Evolutionary conservation across 805 yeast species (phyloP).

Genomic region (Peterozyma xylosa): DNA sequence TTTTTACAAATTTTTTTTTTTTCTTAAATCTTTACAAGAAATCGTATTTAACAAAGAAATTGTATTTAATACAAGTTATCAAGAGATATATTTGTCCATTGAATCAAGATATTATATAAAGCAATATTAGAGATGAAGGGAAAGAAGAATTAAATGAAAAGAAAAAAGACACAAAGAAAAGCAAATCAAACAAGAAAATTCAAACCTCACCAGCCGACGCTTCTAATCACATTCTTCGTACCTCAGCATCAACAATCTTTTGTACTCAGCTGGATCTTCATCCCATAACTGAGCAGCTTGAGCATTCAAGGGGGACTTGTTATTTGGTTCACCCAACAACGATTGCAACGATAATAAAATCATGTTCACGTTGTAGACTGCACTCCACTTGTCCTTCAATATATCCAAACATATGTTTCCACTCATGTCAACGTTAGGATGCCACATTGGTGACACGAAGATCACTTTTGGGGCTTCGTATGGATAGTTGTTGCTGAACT

Average conservation of each 20-base stretch:
- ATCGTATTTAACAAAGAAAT: too few relatives aligned
- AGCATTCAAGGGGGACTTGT: constrained; percentile 44
- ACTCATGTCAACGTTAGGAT: constrained; percentile 92
- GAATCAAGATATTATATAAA: too few relatives aligned
- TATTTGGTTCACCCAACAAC: constrained; percentile 66
- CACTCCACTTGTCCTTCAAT: constrained; percentile 98
- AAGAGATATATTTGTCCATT: too few relatives aligned
- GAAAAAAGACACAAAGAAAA: neutral
- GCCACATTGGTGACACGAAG: constrained; percentile 94
- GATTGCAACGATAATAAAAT: constrained; percentile 93
- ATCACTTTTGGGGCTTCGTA: constrained; percentile 95
- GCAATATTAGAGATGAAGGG: neutral
- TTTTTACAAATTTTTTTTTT: too few relatives aligned
- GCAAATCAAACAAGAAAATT: neutral
- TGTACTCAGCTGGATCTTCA: constrained; percentile 31
- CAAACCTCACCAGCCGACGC: too few relatives aligned
- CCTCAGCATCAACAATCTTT: constrained; percentile 25
- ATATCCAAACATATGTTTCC: constrained; percentile 97
- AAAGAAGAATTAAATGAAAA: neutral
- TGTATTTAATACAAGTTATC: too few relatives aligned
- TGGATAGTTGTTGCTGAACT: constrained; percentile 98
- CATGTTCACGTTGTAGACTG: constrained; percentile 94
- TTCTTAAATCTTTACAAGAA: too few relatives aligned
- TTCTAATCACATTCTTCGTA: constrained; percentile 21
- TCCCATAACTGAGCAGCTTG: constrained; percentile 54